Conservation (phyloP, 371 early-diverging fungal genomes). For the Blastocladiella emersonii region DNA sequence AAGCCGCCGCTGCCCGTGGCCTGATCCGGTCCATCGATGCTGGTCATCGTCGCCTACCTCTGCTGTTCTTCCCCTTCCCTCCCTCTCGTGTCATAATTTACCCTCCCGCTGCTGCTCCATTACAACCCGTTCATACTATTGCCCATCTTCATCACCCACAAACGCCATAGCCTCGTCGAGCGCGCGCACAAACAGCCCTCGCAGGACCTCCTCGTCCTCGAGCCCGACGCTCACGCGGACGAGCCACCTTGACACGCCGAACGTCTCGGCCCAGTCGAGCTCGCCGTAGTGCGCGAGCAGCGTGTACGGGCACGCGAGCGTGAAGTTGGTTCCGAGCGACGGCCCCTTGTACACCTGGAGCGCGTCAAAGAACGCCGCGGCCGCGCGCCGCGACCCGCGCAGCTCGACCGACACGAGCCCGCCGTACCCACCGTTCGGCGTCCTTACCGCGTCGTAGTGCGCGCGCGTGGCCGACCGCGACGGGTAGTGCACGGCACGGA, state of each 20-base stretch:
- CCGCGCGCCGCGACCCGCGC: constrained; percentile 38
- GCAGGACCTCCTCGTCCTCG: constrained; percentile 55
- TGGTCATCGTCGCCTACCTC: no score
- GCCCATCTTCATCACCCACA: no score
- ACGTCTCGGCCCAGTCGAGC: constrained; percentile 78
- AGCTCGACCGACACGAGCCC: constrained; percentile 75
- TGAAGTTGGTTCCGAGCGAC: constrained; percentile 91
- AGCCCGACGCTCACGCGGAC: constrained; percentile 84
- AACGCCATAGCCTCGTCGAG: no score
- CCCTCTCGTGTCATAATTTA: no score
- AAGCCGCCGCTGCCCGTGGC: no score
- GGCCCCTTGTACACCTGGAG: constrained; percentile 74
- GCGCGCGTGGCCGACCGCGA: constrained; percentile 50
- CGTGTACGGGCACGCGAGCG: constrained; percentile 84
- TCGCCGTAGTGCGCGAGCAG: constrained; percentile 85
- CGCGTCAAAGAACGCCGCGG: constrained; percentile 66
- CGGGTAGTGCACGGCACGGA: not conserved
- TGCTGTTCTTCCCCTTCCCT: no score
- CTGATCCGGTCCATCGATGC: no score
- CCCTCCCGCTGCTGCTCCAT: no score
- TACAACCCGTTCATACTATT: no score
- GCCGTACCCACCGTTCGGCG: constrained; percentile 61
- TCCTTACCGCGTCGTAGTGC: constrained; percentile 38
- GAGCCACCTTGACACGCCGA: constrained; percentile 58
- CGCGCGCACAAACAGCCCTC: constrained; percentile 11